Base-by-base conservation (phyloP, 768 basidiomycete species). In the Kwoniella sp. region DNA sequence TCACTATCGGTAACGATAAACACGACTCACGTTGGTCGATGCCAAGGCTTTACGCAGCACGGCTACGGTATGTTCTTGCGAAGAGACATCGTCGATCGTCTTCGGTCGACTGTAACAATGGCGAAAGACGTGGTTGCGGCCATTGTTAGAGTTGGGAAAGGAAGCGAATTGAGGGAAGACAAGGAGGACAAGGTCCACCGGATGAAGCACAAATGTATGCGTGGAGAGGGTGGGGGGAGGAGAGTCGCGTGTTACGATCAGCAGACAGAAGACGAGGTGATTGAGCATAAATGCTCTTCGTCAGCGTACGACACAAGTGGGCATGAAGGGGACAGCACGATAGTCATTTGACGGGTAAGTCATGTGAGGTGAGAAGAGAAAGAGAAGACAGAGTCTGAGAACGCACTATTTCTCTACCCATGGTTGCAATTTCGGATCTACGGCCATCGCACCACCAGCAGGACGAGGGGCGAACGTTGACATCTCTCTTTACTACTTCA, bases 341-440 rank as follows among this genome's bases (percentile, higher is more conserved):
- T n/a, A n/a, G n/a, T n/a, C n/a, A n/a, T n/a, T n/a, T n/a, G n/a
- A n/a, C n/a, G n/a, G n/a, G n/a, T n/a, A n/a, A n/a, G n/a, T n/a
- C n/a, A n/a, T n/a, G n/a, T n/a, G n/a, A n/a, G n/a, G n/a, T n/a
- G n/a, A n/a, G n/a, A n/a, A n/a, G n/a, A 45, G 41, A 45, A 17
- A 20, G 41, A 20, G 41, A 17, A 45, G 41, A 45, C n/a, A n/a
- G n/a, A n/a, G n/a, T n/a, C n/a, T n/a, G 41, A 17, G 4, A 11
- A 82, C 87, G 55, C 47, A 94, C 93, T 98, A 99, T 86, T 97
- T 97, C 83, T 99, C 96, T 0, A 99, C 93, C 96, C 96, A 99
- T 67, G 96, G 77, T 65, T 79, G 77, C 28, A 75, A 60, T 62
- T 70, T 75, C 7, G 73, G 72, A 71, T 79, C 77, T 2, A 73